Percentiles rank a stretch among this genome's conserved stretches.
phyloP scores from a whole-genome alignment of 129 eudicot genomes.

The Mikania micrantha region DNA sequence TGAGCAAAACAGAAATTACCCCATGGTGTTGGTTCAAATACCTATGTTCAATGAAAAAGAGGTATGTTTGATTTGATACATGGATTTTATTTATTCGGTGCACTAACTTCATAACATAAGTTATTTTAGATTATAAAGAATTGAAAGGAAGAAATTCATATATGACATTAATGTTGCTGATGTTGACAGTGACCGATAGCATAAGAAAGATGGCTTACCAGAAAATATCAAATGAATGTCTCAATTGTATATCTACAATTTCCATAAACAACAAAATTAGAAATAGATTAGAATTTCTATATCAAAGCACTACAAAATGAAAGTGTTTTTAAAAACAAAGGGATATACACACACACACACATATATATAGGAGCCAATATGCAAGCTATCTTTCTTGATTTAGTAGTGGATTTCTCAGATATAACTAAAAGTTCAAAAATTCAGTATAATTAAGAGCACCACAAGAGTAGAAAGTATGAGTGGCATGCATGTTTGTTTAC shows the following conservation, averaged over 20 bases:
- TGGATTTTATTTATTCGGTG: constrained; percentile 9
- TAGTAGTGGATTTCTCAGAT: background rate
- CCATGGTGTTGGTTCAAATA: constrained; percentile 69
- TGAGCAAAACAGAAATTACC: constrained; percentile 53
- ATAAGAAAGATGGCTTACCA: constrained; percentile 7
- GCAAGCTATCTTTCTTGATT: background rate
- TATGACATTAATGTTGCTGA: constrained; percentile 5
- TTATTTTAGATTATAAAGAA: constrained; percentile 8
- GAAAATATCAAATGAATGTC: background rate
- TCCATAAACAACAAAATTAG: background rate
- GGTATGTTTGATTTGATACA: constrained; percentile 34
- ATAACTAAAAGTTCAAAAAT: background rate
- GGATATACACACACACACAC: background rate
- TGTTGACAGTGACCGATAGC: background rate
- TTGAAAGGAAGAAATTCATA: background rate
- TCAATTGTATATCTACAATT: background rate
- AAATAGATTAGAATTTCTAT: background rate
- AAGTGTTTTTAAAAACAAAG: background rate
- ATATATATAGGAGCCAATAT: background rate
- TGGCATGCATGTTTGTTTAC: background rate
- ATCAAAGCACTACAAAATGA: background rate
- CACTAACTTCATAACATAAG: constrained; percentile 13
- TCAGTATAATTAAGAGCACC: background rate
- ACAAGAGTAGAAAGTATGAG: background rate
- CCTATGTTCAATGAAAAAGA: constrained; percentile 91